Base-by-base conservation (phyloP, 352 stramenopile genomes). In the Globisporangium heterothallicum region DNA sequence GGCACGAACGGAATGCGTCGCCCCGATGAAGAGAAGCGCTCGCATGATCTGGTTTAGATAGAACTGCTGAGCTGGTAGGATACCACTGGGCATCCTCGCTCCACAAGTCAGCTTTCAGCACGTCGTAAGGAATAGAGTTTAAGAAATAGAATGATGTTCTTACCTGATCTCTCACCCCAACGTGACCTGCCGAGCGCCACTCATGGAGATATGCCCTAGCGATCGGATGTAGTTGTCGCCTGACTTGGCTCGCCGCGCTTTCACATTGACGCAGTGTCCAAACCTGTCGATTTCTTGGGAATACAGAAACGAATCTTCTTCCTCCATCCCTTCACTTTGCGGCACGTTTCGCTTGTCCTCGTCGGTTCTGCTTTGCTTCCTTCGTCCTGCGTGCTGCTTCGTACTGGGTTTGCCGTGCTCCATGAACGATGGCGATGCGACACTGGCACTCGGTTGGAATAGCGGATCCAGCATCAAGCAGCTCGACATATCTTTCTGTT, bases 381-480 rank as follows among this genome's bases (percentile, higher is more conserved):
- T 63, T 30, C 22, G 36, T 35, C 13, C 44, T 48, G 29, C 26
- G 12, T n/a, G 42, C 12, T 42, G 12, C 30, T 42, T 63, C 49
- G 45, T 61, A 24, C 49, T n/a, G 25, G 26, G 36, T n/a, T 45
- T 34, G 25, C 34, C 30, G 4, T 51, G 19, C 13, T 34, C 8
- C 32, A 16, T 16, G 14, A 38, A 16, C 8, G 34, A 25, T 34
- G 14, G 9, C 35, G 3, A 14, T 48, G 40, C 14, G 35, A 9
- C 16, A 19, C 26, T 27, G 8, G 50, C 3, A 3, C 19, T 56
- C 12, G 64, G 63, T 29, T 82, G 70, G 56, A 88, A 90, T 2
- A 88, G 64, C 12, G 76, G 76, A 40, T 90, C 79, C 8, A 90
- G 65, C 76, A 88, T 87, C 22, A 87, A 60, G 13, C 46, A 56